These are phyloP conservation scores for Aspergillus piperis DNA, from an alignment of 2,329 filamentous ascomycete genomes.

Conservation along the genomic window DNA sequence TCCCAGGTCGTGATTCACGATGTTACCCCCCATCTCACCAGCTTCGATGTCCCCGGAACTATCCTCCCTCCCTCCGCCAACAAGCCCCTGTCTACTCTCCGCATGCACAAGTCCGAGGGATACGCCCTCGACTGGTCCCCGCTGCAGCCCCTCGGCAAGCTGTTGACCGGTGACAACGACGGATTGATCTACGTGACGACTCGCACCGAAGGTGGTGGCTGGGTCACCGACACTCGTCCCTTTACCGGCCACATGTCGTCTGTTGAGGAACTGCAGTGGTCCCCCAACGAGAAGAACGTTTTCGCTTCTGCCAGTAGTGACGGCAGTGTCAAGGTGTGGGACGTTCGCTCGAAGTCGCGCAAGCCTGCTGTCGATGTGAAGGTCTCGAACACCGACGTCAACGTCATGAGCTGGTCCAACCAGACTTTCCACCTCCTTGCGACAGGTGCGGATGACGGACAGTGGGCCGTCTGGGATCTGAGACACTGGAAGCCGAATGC, in stretches of 20 bases:
- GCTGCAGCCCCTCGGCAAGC: constrained; percentile 74
- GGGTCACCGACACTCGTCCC: constrained; percentile 79
- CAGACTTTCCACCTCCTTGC: constrained; percentile 88
- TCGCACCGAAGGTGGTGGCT: constrained; percentile 81
- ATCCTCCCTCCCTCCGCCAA: constrained; percentile 78
- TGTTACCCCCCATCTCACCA: constrained; percentile 81
- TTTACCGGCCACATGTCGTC: constrained; percentile 83
- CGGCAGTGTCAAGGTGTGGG: constrained; percentile 94
- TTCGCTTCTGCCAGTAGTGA: constrained; percentile 94
- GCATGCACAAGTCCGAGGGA: constrained; percentile 89
- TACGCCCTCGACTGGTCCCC: constrained; percentile 98
- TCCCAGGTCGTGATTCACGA: constrained; percentile 90
- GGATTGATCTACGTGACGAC: constrained; percentile 88
- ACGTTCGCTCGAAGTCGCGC: constrained; percentile 85
- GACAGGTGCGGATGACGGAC: constrained; percentile 88
- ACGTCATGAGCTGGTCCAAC: constrained; percentile 93
- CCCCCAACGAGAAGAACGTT: constrained; percentile 85
- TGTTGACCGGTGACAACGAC: constrained; percentile 88
- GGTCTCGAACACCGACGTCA: constrained; percentile 83
- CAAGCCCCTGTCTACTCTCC: constrained; percentile 82
- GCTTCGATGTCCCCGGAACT: constrained; percentile 86
- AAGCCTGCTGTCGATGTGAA: constrained; percentile 85
- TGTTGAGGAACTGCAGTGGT: constrained; percentile 97
- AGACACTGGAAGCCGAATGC: constrained; percentile 81
- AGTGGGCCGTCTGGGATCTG: constrained; percentile 95